Base-by-base conservation (phyloP, 176 grass and related monocot species). In the Pontederia crassipes region DNA sequence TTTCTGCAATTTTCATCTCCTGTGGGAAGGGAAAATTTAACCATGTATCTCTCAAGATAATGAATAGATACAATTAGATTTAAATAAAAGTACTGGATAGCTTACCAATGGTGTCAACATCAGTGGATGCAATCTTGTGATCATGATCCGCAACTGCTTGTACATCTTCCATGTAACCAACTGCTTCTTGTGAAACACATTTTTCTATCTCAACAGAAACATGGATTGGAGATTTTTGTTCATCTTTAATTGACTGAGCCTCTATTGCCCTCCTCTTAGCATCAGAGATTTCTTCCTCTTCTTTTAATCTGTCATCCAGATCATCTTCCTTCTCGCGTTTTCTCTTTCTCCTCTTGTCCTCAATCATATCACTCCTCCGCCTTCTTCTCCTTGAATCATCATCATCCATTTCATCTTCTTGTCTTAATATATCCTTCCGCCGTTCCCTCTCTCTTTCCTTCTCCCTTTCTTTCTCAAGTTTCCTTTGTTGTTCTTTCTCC, bases 341-440 rank as follows among this genome's bases (percentile, higher is more conserved):
- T 48, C 94, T 79, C 68, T 84, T 89, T 72, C 84, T 92, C 72
- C 79, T 90, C 74, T 78, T 84, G 15, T 85, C 83, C 75, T 85
- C 81, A 72, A 88, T 52, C 48, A 68, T 60, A 67, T 76, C 85
- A 62, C 76, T 54, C 68, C 77, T 88, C 14, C 93, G 75, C 63
- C 82, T 77, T 82, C 81, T 85, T 84, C 92, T 97, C 71, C 87
- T 92, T 0, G 32, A 81, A 72, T 92, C 92, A 60, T 98, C 94
- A 63, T 89, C 94, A 61, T 89, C 94, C 45, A 77, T 93, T 12
- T 98, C 88, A 52, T 93, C 88, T 77, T 98, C 94, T 80, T 93
- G 94, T 29, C 78, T 92, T 56, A 75, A 40, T 58, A 98, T 78
- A 58, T 98, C 94, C 82, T 72, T 89, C 74, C 55, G 82, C 11